phyloP scores from a whole-genome alignment of 2,329 filamentous ascomycete genomes.

The Alternaria incomplexa region DNA sequence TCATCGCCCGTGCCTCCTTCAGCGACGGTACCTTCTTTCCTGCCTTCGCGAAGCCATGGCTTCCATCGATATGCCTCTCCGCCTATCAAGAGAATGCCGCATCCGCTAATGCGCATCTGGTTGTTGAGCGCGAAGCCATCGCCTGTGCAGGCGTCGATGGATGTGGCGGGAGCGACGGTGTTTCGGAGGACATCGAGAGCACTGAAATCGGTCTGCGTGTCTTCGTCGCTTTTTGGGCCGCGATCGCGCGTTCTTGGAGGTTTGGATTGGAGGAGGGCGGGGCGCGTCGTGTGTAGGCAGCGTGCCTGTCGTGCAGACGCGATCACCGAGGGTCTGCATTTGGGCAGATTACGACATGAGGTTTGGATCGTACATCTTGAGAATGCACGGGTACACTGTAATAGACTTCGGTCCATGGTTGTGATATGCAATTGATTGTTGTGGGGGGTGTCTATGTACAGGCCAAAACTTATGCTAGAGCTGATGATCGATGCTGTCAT shows the following conservation, averaged over 20 bases:
- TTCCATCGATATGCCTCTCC: conserved; percentile 90
- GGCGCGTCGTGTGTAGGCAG: conserved; percentile 29
- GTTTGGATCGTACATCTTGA: conserved; percentile 3
- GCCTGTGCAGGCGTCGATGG: conserved; percentile 79
- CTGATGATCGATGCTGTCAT: conserved; percentile 12
- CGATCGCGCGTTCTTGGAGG: conserved; percentile 61
- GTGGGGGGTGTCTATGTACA: background rate
- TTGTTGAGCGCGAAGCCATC: conserved; percentile 89
- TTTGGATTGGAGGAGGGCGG: conserved; percentile 24
- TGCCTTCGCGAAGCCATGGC: conserved; percentile 69
- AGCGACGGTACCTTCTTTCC: conserved; percentile 36
- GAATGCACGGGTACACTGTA: conserved; percentile 16
- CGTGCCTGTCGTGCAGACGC: conserved; percentile 6
- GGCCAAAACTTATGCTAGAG: background rate
- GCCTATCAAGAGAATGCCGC: conserved; percentile 78
- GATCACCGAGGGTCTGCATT: conserved; percentile 1
- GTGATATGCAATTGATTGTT: conserved; percentile 1
- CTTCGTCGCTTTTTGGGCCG: conserved; percentile 65
- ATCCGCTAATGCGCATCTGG: conserved; percentile 71
- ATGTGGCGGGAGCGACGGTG: conserved; percentile 77
- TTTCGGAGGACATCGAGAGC: conserved; percentile 80
- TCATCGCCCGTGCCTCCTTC: conserved; percentile 40
- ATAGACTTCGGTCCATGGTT: conserved; percentile 24
- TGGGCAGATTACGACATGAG: background rate
- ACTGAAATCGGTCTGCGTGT: conserved; percentile 73